Evolutionary conservation across 352 stramenopile species (phyloP).

Genomic region (Phytophthora constricta): DNA sequence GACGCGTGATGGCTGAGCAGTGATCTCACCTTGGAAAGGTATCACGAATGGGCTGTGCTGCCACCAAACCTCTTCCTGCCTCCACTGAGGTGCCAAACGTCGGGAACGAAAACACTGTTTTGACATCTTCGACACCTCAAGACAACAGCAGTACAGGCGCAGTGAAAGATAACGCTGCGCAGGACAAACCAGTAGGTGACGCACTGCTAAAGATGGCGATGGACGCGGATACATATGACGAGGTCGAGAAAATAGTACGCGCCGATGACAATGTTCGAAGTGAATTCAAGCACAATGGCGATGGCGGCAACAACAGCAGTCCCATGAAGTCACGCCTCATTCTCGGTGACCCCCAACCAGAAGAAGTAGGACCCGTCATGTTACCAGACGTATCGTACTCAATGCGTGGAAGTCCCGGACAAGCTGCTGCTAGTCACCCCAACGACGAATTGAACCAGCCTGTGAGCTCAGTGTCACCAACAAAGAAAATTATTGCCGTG

Average conservation of each 20-base stretch:
- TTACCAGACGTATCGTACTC: constrained; percentile 43
- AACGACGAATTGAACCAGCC: constrained; percentile 19
- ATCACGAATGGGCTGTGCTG: constrained; percentile 29
- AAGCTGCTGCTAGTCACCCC: constrained; percentile 8
- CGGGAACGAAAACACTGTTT: background rate
- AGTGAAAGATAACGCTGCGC: background rate
- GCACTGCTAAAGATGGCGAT: constrained; percentile 31
- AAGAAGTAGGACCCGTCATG: constrained; percentile 25
- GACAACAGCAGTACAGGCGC: background rate
- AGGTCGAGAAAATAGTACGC: background rate
- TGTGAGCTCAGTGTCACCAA: background rate
- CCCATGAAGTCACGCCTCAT: constrained; percentile 29
- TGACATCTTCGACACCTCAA: background rate
- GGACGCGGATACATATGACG: constrained; percentile 7
- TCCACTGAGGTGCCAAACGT: constrained; percentile 2
- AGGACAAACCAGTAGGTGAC: constrained; percentile 6
- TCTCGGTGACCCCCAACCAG: constrained; percentile 24
- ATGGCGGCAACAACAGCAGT: constrained; percentile 9
- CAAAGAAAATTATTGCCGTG: constrained; percentile 10
- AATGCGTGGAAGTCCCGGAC: constrained; percentile 28
- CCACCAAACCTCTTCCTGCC: constrained; percentile 22
- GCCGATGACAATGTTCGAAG: background rate
- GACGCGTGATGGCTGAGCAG: constrained; percentile 27
- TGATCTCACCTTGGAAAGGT: constrained; percentile 5
- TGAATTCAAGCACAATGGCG: background rate